Conservation (phyloP, 2,329 filamentous ascomycete genomes). For the Cladophialophora psammophila region DNA sequence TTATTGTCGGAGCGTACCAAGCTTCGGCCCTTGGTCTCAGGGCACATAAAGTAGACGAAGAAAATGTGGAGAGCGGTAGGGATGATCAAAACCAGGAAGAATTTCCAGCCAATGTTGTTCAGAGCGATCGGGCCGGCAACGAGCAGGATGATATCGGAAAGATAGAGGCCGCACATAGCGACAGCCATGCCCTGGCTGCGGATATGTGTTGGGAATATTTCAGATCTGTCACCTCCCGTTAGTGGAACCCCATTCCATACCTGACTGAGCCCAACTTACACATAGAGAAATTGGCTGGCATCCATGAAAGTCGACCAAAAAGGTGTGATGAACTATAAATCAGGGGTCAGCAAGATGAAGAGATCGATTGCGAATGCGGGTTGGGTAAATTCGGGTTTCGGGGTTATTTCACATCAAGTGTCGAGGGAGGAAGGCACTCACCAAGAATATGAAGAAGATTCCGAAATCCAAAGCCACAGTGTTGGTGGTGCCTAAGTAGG, state of each 20-base stretch:
- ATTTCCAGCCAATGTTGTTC: slow-evolving; percentile 47
- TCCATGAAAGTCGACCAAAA: slow-evolving; percentile 47
- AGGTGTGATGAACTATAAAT: slow-evolving; percentile 30
- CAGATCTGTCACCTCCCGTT: slow-evolving; percentile 40
- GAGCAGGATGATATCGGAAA: slow-evolving; percentile 48
- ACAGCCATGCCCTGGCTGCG: slow-evolving; percentile 38
- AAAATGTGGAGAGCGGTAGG: slow-evolving; percentile 45
- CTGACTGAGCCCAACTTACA: slow-evolving; percentile 54
- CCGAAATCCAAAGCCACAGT: slow-evolving; percentile 47
- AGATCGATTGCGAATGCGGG: not conserved
- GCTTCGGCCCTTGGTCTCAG: slow-evolving; percentile 48
- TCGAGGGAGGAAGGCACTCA: slow-evolving; percentile 43
- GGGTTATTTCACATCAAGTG: not conserved
- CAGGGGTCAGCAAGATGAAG: not conserved
- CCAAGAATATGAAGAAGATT: slow-evolving; percentile 53
- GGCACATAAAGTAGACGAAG: slow-evolving; percentile 47
- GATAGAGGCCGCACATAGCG: slow-evolving; percentile 43
- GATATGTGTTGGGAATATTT: slow-evolving; percentile 39
- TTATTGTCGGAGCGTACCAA: slow-evolving; percentile 31
- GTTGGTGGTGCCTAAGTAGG: slow-evolving; percentile 47
- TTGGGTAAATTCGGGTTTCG: not conserved
- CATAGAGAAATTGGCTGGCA: slow-evolving; percentile 57
- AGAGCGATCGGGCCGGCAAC: slow-evolving; percentile 46
- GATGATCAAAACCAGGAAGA: slow-evolving; percentile 50
- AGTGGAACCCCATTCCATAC: slow-evolving; percentile 39